A percentile compares a stretch with the other conserved stretches of the same genome.
Conservation (phyloP, 2,329 filamentous ascomycete species). For the Claviceps pazoutovae region DNA sequence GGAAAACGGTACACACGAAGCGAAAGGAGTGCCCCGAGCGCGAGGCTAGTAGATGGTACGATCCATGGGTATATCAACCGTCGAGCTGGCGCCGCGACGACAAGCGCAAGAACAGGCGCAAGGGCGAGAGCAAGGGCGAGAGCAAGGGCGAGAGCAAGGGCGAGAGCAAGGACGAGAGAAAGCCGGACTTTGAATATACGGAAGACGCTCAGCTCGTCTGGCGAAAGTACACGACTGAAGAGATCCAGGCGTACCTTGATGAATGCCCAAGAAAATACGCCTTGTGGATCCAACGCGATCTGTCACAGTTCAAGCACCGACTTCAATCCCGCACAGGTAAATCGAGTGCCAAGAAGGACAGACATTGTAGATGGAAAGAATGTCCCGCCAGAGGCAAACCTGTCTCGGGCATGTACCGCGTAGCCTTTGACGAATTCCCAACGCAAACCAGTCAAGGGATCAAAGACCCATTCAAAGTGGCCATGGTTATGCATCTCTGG, state of each 20-base stretch:
- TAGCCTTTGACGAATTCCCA: conserved; percentile 52
- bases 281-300: conserved; percentile 47
- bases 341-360: conserved; percentile 22
- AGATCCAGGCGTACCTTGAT: neutral
- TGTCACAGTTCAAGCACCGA: conserved; percentile 39
- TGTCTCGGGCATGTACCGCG: conserved; percentile 41
- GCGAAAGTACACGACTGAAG: neutral
- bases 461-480: conserved; percentile 46
- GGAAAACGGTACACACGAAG: too few relatives aligned
- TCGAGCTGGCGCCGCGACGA: too few relatives aligned
- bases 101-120: too few relatives aligned
- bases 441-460: conserved; percentile 20
- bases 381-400: conserved; percentile 41
- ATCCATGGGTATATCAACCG: too few relatives aligned
- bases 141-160: too few relatives aligned
- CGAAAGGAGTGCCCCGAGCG: too few relatives aligned
- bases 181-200: too few relatives aligned
- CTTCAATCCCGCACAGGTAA: conserved; percentile 10
- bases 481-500: conserved; percentile 51
- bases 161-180: too few relatives aligned
- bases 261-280: conserved; percentile 22
- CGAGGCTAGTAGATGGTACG: too few relatives aligned
- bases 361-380: conserved; percentile 41
- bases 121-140: too few relatives aligned
- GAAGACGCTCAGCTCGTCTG: neutral